phyloP scores from a whole-genome alignment of 768 basidiomycete species.

The Tricholoma hemisulphureum region DNA sequence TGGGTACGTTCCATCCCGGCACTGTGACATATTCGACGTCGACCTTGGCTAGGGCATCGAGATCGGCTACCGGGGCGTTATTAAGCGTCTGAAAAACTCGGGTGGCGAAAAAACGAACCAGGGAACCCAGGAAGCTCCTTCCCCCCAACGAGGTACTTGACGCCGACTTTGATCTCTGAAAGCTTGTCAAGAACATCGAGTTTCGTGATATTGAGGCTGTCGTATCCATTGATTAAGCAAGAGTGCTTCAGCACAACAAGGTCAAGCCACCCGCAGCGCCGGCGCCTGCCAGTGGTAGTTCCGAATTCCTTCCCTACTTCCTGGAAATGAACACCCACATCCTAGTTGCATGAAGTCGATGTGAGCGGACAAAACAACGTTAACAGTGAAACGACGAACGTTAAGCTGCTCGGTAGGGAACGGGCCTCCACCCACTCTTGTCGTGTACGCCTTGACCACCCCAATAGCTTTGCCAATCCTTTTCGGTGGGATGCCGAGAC shows the following conservation, averaged over 20 bases:
- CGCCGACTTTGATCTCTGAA: conserved; percentile 82
- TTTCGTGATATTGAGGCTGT: conserved; percentile 91
- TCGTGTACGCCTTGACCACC: conserved; percentile 98
- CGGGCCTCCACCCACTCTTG: conserved; percentile 96
- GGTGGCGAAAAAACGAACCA: conserved; percentile 43
- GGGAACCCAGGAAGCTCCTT: conserved; percentile 83
- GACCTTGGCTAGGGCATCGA: conserved; percentile 75
- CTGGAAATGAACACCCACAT: conserved; percentile 83
- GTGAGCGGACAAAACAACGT: neutral
- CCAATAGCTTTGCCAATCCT: conserved; percentile 84
- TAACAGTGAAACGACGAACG: conserved; percentile 39
- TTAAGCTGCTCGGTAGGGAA: conserved; percentile 96
- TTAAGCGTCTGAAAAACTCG: neutral
- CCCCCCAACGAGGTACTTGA: conserved; percentile 77
- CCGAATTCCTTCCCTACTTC: conserved; percentile 93
- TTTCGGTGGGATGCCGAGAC: conserved; percentile 94
- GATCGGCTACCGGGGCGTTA: conserved; percentile 60
- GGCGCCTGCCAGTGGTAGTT: conserved; percentile 85
- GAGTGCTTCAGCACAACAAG: conserved; percentile 94
- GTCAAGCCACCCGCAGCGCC: conserved; percentile 98
- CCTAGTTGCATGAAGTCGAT: conserved; percentile 39
- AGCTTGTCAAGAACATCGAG: conserved; percentile 88
- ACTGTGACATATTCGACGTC: conserved; percentile 87
- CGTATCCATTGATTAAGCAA: conserved; percentile 93
- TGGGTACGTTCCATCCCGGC: conserved; percentile 87